A percentile compares a stretch with the other conserved stretches of the same genome.
Evolutionary conservation across 257 asterid genomes (phyloP).

Genomic region (Penstemon barbatus): DNA sequence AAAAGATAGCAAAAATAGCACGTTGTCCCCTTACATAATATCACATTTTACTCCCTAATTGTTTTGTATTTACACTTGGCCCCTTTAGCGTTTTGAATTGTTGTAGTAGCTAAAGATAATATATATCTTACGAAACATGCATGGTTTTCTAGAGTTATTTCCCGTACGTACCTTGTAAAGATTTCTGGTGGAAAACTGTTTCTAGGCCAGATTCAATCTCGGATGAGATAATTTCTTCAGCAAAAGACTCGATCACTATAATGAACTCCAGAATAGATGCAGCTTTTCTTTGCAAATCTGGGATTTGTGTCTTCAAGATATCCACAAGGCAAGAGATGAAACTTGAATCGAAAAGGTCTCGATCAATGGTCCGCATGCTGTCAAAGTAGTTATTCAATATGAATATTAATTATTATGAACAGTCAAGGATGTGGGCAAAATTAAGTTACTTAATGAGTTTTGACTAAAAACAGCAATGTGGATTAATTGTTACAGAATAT

Average conservation of each 20-base stretch:
- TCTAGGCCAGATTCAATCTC: conserved; percentile 64
- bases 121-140: too few relatives aligned
- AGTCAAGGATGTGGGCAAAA: neutral
- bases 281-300: conserved; percentile 72
- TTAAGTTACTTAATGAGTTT: neutral
- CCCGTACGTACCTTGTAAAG: conserved; percentile 48
- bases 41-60: too few relatives aligned
- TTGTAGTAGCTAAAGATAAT: neutral
- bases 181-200: conserved; percentile 57
- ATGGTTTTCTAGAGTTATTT: neutral
- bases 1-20: neutral
- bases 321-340: conserved; percentile 60
- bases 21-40: too few relatives aligned
- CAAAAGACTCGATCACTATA: conserved; percentile 36
- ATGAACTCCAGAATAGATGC: conserved; percentile 73
- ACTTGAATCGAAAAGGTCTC: conserved; percentile 48
- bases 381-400: conserved; percentile 29
- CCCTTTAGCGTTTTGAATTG: neutral
- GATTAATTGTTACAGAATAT: neutral
- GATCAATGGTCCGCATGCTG: conserved; percentile 44
- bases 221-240: conserved; percentile 47
- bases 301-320: conserved; percentile 58
- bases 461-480: neutral
- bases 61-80: too few relatives aligned
- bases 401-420: conserved; percentile 11